Evolutionary conservation across 805 yeast species (phyloP).

Genomic region (Teunomyces cretensis): DNA sequence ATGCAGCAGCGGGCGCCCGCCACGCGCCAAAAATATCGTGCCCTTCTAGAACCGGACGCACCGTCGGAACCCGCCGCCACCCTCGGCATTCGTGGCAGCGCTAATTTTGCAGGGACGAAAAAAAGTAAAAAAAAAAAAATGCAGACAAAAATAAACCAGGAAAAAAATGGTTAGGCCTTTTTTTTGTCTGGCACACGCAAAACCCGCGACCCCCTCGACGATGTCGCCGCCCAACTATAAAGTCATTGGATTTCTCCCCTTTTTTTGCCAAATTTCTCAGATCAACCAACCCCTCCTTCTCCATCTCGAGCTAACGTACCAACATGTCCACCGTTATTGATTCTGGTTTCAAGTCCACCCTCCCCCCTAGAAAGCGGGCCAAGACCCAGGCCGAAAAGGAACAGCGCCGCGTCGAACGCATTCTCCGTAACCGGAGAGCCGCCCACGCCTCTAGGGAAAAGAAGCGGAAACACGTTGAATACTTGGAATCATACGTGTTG

Average conservation of each 20-base stretch:
- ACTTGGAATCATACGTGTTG: slow-evolving; percentile 62
- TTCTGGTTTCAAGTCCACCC: slow-evolving; percentile 37
- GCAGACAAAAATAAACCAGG: too few relatives aligned
- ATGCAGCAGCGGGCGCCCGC: too few relatives aligned
- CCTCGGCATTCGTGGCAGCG: too few relatives aligned
- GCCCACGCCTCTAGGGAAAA: slow-evolving; percentile 98
- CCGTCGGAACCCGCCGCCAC: too few relatives aligned
- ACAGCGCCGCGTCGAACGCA: slow-evolving; percentile 91
- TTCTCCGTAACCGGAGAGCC: slow-evolving; percentile 90
- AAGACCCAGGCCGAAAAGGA: slow-evolving; percentile 96
- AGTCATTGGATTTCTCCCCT: neutral
- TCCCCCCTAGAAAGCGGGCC: slow-evolving; percentile 96
- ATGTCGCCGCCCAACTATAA: too few relatives aligned
- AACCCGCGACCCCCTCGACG: too few relatives aligned
- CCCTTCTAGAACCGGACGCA: too few relatives aligned
- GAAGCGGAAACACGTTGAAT: slow-evolving; percentile 89
- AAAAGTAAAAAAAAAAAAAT: too few relatives aligned
- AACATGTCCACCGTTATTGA: slow-evolving; percentile 5
- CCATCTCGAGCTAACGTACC: neutral
- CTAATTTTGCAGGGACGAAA: too few relatives aligned
- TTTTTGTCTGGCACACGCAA: too few relatives aligned
- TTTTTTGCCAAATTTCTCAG: neutral
- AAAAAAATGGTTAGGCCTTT: too few relatives aligned
- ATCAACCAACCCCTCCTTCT: neutral
- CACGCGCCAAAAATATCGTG: too few relatives aligned